Evolutionary conservation across 148 eudicot genomes (phyloP).

Genomic region (Arctostaphylos glauca): DNA sequence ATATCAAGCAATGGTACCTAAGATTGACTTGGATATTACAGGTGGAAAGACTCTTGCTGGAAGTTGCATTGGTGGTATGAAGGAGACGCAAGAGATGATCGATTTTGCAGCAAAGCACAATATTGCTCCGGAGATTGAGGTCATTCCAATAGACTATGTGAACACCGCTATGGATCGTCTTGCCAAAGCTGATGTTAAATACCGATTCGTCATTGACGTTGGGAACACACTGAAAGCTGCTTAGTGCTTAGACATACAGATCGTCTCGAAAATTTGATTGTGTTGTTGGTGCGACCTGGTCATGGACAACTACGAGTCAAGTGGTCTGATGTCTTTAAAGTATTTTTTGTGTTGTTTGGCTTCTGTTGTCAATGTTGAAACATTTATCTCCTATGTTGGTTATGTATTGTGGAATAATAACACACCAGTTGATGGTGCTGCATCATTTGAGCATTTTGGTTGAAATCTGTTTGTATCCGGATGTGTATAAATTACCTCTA

Average conservation of each 20-base stretch:
- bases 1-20: neutral
- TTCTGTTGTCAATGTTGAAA: neutral
- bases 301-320: neutral
- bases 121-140: neutral
- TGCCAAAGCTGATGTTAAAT: neutral
- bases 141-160: neutral
- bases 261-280: neutral
- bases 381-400: neutral
- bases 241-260: neutral
- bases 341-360: neutral
- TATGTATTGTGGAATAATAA: neutral
- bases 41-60: neutral
- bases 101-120: neutral
- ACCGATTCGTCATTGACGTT: conserved; percentile 3
- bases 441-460: neutral
- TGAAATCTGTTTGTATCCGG: neutral
- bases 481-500: neutral
- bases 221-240: conserved; percentile 2
- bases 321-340: neutral
- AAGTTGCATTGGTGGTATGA: neutral
- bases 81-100: neutral
- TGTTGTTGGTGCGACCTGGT: neutral
- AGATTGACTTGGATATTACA: neutral
- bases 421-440: neutral
- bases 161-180: conserved; percentile 4